A percentile compares a stretch with the other conserved stretches of the same genome.
Evolutionary conservation across 805 yeast species (phyloP).

Genomic region (Barnettozyma pratensis): DNA sequence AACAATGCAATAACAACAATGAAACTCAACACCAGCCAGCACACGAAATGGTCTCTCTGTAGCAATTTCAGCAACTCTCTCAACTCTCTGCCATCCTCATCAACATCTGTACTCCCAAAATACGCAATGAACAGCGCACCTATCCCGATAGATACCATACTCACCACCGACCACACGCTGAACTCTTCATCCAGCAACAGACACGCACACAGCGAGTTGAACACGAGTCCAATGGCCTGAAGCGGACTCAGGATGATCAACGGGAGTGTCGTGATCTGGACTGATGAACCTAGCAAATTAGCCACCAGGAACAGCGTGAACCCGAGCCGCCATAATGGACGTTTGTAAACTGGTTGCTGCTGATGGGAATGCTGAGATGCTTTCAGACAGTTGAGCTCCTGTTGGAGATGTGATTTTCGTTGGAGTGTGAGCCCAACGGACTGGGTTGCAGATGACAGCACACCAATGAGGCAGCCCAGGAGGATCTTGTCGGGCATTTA

Average conservation of each 20-base stretch:
- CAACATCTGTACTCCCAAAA: slow-evolving; percentile 57
- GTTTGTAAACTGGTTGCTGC: slow-evolving; percentile 7
- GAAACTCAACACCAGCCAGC: slow-evolving; percentile 48
- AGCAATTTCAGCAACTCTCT: slow-evolving; percentile 41
- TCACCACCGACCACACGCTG: slow-evolving; percentile 49
- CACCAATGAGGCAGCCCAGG: slow-evolving; percentile 65
- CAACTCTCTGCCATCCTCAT: slow-evolving; percentile 38
- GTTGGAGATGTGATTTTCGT: slow-evolving; percentile 64
- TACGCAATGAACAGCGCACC: slow-evolving; percentile 80
- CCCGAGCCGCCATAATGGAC: slow-evolving; percentile 68
- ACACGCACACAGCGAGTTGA: slow-evolving; percentile 72
- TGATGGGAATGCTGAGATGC: background rate
- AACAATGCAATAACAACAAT: slow-evolving; percentile 26
- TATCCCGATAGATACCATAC: slow-evolving; percentile 60
- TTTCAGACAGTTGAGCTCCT: slow-evolving; percentile 20
- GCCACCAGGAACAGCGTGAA: slow-evolving; percentile 64
- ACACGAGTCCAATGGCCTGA: slow-evolving; percentile 84
- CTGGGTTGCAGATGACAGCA: slow-evolving; percentile 72
- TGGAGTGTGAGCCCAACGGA: slow-evolving; percentile 80
- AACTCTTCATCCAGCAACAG: slow-evolving; percentile 64
- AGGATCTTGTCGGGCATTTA: slow-evolving; percentile 27
- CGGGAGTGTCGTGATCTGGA: slow-evolving; percentile 82
- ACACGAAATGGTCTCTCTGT: slow-evolving; percentile 41
- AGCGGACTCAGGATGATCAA: slow-evolving; percentile 73
- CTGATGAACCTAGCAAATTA: slow-evolving; percentile 73